phyloP scores from a whole-genome alignment of 371 early-diverging fungal species.

The Mucor saturninus region DNA sequence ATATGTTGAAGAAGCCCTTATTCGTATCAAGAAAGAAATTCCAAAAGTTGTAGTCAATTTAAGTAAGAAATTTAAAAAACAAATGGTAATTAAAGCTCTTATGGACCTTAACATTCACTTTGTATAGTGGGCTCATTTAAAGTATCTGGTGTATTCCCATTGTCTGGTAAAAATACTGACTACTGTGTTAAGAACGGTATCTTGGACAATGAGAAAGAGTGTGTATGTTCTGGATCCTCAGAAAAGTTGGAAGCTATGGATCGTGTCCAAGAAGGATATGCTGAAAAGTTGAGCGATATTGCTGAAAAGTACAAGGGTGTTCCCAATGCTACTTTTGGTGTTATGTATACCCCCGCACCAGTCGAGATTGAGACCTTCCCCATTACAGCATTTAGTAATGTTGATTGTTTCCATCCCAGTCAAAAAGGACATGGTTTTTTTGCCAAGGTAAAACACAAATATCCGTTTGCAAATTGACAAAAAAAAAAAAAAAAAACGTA shows the following conservation, averaged over 20 bases:
- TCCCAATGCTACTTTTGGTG: slow-evolving; percentile 25
- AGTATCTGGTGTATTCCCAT: slow-evolving; percentile 25
- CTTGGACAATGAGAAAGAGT: slow-evolving; percentile 19
- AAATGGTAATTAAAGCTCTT: too few relatives aligned
- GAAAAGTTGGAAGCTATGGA: not conserved
- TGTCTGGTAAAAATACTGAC: slow-evolving; percentile 13
- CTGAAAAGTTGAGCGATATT: slow-evolving; percentile 14
- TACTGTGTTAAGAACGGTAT: slow-evolving; percentile 23
- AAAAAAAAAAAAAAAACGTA: too few relatives aligned
- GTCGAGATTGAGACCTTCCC: slow-evolving; percentile 28
- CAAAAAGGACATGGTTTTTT: too few relatives aligned
- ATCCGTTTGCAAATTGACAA: slow-evolving; percentile 24
- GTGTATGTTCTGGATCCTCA: slow-evolving; percentile 24
- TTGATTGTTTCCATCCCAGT: slow-evolving; percentile 28
- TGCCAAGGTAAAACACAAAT: slow-evolving; percentile 23
- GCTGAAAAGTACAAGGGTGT: slow-evolving; percentile 22
- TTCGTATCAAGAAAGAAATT: slow-evolving; percentile 24
- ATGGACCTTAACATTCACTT: too few relatives aligned
- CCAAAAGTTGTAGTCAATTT: slow-evolving; percentile 36
- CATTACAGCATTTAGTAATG: slow-evolving; percentile 26
- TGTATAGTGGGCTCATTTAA: too few relatives aligned
- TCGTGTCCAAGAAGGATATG: slow-evolving; percentile 20
- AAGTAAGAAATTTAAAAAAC: slow-evolving; percentile 24
- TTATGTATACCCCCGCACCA: slow-evolving; percentile 31
- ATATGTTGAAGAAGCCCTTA: slow-evolving; percentile 34